phyloP scores from a whole-genome alignment of 768 basidiomycete species.

The Termitomyces heimii region DNA sequence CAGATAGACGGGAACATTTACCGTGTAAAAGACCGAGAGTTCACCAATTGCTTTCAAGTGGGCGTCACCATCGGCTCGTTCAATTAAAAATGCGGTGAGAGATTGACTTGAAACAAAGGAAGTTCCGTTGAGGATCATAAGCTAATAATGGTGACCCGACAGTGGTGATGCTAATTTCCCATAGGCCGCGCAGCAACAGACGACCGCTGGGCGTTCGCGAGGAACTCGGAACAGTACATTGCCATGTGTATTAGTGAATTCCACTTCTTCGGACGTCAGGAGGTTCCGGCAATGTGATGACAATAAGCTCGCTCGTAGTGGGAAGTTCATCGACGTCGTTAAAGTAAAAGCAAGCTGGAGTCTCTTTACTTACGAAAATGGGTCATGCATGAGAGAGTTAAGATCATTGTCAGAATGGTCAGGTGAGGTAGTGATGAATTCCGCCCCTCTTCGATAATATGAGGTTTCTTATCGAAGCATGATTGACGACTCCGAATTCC shows the following conservation, averaged over 20 bases:
- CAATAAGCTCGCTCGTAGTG: conserved; percentile 36
- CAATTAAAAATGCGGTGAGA: conserved; percentile 75
- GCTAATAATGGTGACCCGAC: conserved; percentile 24
- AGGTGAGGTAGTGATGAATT: neutral
- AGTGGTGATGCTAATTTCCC: conserved; percentile 78
- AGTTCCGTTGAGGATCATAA: neutral
- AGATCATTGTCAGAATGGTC: neutral
- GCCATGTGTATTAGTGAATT: conserved; percentile 37
- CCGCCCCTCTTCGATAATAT: too few species aligned
- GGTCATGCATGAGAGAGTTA: neutral
- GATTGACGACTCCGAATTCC: neutral
- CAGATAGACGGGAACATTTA: conserved; percentile 11
- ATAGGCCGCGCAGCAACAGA: conserved; percentile 67
- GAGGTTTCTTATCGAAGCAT: neutral
- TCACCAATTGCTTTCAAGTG: conserved; percentile 55
- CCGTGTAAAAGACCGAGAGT: conserved; percentile 69
- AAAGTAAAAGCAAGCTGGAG: neutral
- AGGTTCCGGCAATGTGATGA: conserved; percentile 46
- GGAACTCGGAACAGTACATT: conserved; percentile 48
- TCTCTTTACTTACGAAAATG: neutral
- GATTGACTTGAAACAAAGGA: conserved; percentile 44
- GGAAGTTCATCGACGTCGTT: too few species aligned
- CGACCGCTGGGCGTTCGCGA: conserved; percentile 51
- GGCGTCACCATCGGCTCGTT: conserved; percentile 63
- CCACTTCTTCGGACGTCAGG: conserved; percentile 44